Conservation (phyloP, 352 stramenopile genomes). For the Pythium chondricola region DNA sequence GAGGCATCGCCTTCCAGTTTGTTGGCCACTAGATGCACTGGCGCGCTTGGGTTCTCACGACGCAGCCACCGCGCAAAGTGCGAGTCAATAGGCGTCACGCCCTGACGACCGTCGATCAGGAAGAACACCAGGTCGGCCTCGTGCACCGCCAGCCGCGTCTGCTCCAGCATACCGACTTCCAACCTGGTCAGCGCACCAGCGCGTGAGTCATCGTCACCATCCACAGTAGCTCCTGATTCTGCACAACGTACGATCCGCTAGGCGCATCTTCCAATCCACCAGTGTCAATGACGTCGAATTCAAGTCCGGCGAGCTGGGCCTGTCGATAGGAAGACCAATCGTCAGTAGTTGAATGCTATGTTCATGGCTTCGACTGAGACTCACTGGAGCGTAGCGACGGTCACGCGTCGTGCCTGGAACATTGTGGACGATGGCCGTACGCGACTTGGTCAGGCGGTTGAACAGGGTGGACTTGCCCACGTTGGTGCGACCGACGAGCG, state of each 20-base stretch:
- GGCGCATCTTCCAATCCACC: constrained; percentile 70
- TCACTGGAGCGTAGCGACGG: constrained; percentile 52
- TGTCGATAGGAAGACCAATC: neutral
- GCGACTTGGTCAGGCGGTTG: constrained; percentile 76
- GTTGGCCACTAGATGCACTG: constrained; percentile 71
- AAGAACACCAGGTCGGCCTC: constrained; percentile 80
- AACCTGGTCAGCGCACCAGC: constrained; percentile 21
- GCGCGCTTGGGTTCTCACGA: constrained; percentile 44
- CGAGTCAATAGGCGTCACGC: constrained; percentile 70
- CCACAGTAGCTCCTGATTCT: neutral
- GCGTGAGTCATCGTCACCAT: neutral
- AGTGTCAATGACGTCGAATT: constrained; percentile 83
- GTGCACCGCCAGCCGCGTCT: constrained; percentile 67
- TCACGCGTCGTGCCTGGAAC: constrained; percentile 76
- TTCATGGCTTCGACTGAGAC: no score
- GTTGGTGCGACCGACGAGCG: constrained; percentile 79
- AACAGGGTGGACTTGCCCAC: constrained; percentile 84
- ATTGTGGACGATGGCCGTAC: constrained; percentile 77
- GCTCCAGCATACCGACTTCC: constrained; percentile 74
- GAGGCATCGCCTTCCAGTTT: constrained; percentile 69
- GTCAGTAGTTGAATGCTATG: no score
- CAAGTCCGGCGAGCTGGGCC: constrained; percentile 53
- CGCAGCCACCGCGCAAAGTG: constrained; percentile 77
- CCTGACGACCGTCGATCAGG: constrained; percentile 69
- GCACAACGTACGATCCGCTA: constrained; percentile 29